Evolutionary conservation across 805 yeast genomes (phyloP).

Genomic region (Wickerhamia fluorescens): DNA sequence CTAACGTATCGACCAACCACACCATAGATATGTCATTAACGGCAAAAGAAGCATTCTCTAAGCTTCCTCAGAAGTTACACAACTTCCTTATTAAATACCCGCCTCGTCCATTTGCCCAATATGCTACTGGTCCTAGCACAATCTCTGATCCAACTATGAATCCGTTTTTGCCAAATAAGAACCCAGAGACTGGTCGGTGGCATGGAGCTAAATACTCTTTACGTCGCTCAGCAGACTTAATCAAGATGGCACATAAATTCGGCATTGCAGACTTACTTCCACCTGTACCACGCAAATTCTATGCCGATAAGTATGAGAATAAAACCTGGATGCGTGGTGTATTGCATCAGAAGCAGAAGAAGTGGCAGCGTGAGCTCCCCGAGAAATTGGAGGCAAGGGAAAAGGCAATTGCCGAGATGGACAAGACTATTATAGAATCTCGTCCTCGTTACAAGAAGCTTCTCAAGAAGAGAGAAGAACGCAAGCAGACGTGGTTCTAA

Average conservation of each 20-base stretch:
- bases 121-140: conserved; percentile 56
- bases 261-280: conserved; percentile 82
- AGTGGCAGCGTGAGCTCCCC: conserved; percentile 64
- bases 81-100: conserved; percentile 77
- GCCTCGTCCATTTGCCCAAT: conserved; percentile 69
- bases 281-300: conserved; percentile 60
- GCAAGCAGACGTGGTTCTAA: conserved; percentile 30
- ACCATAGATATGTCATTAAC: conserved; percentile 17
- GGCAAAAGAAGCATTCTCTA: conserved; percentile 41
- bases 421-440: conserved; percentile 56
- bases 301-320: conserved; percentile 64
- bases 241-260: conserved; percentile 71
- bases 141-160: conserved; percentile 67
- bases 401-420: conserved; percentile 60
- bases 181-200: conserved; percentile 71
- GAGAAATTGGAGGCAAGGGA: conserved; percentile 54
- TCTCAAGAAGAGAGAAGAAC: conserved; percentile 27
- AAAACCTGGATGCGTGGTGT: conserved; percentile 75
- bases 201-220: conserved; percentile 74
- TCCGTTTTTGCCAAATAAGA: conserved; percentile 81
- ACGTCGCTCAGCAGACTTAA: conserved; percentile 77
- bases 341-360: conserved; percentile 68
- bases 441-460: conserved; percentile 43
- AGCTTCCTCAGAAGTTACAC: conserved; percentile 64
- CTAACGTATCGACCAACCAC: too few relatives aligned